phyloP scores from a whole-genome alignment of 2,329 filamentous ascomycete genomes.

The Paraphoma chrysanthemicola region DNA sequence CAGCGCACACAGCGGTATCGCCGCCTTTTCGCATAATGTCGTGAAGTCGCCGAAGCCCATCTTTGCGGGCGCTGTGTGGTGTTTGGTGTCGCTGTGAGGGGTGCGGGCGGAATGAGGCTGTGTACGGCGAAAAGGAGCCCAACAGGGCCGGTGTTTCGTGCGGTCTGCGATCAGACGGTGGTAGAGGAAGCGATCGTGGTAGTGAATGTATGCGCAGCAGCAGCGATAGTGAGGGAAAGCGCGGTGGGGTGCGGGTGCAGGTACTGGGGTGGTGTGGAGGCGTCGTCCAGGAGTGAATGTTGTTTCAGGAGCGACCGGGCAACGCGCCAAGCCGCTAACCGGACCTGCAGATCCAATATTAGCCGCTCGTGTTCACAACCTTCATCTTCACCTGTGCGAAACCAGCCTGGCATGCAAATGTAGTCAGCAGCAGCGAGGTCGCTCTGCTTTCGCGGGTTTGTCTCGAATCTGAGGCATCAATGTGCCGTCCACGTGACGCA shows the following conservation, averaged over 20 bases:
- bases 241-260: conserved; percentile 27
- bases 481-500: too few species aligned
- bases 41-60: conserved; percentile 95
- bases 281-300: conserved; percentile 41
- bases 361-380: not conserved
- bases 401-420: too few species aligned
- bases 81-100: conserved; percentile 5
- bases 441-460: too few species aligned
- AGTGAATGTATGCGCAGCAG: conserved; percentile 30
- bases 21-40: conserved; percentile 81
- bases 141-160: conserved; percentile 6
- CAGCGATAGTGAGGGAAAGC: conserved; percentile 25
- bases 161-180: conserved; percentile 2
- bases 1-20: conserved; percentile 85
- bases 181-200: conserved; percentile 18
- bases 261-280: conserved; percentile 21
- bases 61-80: conserved; percentile 11
- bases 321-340: conserved; percentile 15
- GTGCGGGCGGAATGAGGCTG: conserved; percentile 14
- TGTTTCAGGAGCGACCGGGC: conserved; percentile 24
- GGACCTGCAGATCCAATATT: not conserved
- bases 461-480: too few species aligned
- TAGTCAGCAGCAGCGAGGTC: too few species aligned
- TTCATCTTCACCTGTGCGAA: not conserved
- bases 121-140: conserved; percentile 6